Conservation (phyloP, 169 alveolate genomes). For the Plasmodium berghei region DNA sequence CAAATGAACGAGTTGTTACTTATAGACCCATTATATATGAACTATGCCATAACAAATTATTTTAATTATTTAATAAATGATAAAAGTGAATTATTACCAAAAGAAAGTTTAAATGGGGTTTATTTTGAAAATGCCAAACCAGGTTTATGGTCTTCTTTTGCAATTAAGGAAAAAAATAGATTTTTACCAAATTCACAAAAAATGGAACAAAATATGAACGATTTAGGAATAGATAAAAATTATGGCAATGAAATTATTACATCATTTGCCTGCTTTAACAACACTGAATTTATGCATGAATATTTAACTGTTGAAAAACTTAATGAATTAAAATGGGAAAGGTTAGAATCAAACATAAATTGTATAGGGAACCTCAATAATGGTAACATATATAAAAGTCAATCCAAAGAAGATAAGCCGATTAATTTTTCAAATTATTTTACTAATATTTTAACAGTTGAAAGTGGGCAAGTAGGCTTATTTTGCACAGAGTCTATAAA, state of each 20-base stretch:
- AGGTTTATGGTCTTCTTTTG: constrained; percentile 76
- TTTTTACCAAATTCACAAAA: constrained; percentile 7
- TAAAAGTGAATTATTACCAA: constrained; percentile 40
- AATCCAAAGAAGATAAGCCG: background rate
- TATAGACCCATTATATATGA: constrained; percentile 71
- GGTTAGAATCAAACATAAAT: constrained; percentile 76
- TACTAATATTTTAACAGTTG: constrained; percentile 59
- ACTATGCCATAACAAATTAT: constrained; percentile 51
- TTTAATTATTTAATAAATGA: constrained; percentile 65
- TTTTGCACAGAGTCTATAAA: constrained; percentile 80
- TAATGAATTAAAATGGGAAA: constrained; percentile 69
- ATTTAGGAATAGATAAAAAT: constrained; percentile 18
- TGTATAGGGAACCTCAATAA: constrained; percentile 6
- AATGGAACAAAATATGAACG: background rate
- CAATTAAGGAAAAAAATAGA: constrained; percentile 40
- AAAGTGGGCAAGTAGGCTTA: constrained; percentile 81
- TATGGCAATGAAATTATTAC: constrained; percentile 37
- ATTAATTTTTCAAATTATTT: constrained; percentile 41
- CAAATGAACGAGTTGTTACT: constrained; percentile 72
- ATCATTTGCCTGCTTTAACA: constrained; percentile 60
- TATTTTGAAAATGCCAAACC: constrained; percentile 60
- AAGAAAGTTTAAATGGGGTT: constrained; percentile 51
- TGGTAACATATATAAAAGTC: background rate
- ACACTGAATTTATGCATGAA: constrained; percentile 58
- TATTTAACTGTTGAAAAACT: constrained; percentile 58